Evolutionary conservation across 2,329 filamentous ascomycete genomes (phyloP), one percentile per base, ranked within the genome.

Genomic region (Sporothrix brasiliensis): DNA sequence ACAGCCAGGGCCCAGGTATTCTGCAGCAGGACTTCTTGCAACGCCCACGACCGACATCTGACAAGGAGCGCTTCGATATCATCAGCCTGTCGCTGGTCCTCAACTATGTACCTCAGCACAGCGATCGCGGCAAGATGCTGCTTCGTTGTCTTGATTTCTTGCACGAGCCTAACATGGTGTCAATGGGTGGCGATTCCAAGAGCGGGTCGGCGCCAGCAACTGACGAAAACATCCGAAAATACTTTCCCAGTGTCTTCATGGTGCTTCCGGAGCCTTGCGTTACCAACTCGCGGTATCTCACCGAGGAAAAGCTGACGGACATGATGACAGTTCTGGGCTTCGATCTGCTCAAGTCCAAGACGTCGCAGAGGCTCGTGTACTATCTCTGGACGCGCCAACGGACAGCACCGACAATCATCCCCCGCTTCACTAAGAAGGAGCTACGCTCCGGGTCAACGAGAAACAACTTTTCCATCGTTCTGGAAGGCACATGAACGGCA

Each of bases 21-120:
- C 78, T 89, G 70, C 89, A 96, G 79, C 93, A 97, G 78, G 93
- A 99, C 79, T 98, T 99, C 77, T 97, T 99, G 94, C 82, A 92
- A 74, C 86, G 93, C 34, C 92, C 93, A 0, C 79, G 94, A 3
- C 94, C 94, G 0, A 78, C 77, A 5, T 79, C 84, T 27, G 82
- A 86, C 6, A 79, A 81, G 0, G 89, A 93, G 53, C 83, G 83
- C 27, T 98, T 98, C 78, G 92, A 99, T 78, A 87, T 98, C 67
- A 90, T 99, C 76, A 97, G 93, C 66, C 83, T 99, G 30, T 97
- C 93, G 10, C 83, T 99, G 68, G 95, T 99, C 5, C 84, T 99
- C 73, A 99, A 99, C 79, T 99, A 93, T 77, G 94, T 98, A 3
- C 92, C 94, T 0, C 89, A 94, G 74, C 86, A 93, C 3, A 81